These are phyloP conservation scores for Aspergillus bertholletiae DNA, from an alignment of 495 filamentous ascomycete species.

Conservation along the genomic window DNA sequence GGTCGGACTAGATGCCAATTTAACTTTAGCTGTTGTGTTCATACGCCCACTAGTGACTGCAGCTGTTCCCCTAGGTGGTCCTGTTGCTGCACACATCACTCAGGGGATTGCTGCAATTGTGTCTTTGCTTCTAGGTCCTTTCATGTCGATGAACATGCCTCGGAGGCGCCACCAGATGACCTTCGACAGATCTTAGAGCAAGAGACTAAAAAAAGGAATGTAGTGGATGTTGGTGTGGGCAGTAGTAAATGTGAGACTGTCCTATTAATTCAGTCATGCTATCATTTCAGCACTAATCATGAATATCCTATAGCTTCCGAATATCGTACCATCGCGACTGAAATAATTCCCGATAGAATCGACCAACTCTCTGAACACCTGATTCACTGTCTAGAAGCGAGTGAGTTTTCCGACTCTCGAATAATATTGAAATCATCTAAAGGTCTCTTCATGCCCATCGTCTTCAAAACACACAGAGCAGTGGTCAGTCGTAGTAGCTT, in stretches of 20 bases:
- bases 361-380: neutral
- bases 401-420: slow-evolving; percentile 15
- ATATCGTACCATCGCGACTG: neutral
- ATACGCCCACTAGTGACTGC: slow-evolving; percentile 3
- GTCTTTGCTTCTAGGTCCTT: neutral
- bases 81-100: slow-evolving; percentile 22
- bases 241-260: neutral
- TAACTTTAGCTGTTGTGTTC: slow-evolving; percentile 16
- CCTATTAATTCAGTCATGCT: neutral
- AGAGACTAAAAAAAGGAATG: neutral
- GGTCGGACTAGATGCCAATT: slow-evolving; percentile 10
- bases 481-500: slow-evolving; percentile 18
- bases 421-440: slow-evolving; percentile 16
- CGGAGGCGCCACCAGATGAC: neutral
- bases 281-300: neutral
- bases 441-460: slow-evolving; percentile 10
- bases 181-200: neutral
- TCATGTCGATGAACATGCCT: neutral
- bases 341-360: neutral
- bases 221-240: neutral
- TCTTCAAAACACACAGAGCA: slow-evolving; percentile 16
- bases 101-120: slow-evolving; percentile 19
- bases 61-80: slow-evolving; percentile 12
- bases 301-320: neutral
- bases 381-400: neutral